Evolutionary conservation across 1,284 basidiomycete genomes (phyloP), one percentile per base, ranked within the genome.

Genomic region (Caloboletus firmus): DNA sequence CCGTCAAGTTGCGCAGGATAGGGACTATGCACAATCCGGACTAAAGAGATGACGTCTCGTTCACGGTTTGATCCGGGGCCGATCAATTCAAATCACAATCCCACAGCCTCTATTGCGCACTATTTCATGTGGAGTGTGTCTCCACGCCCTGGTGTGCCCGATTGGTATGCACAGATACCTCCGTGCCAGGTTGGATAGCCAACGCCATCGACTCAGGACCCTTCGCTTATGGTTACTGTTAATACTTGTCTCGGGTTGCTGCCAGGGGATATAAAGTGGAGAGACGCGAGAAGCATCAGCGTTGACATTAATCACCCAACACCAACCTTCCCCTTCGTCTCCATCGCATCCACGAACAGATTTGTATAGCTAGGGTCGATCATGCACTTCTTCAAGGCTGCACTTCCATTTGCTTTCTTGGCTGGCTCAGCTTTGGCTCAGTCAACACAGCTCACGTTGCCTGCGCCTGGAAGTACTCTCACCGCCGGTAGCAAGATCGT

Each of bases 341-440:
- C n/a, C 34, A 20, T 20, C 22, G 9, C 4, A 11, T 12, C 17
- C 24, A 24, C 30, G 13, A 26, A 34, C 17, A 32, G 4, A 45
- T 18, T 41, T 18, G 20, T n/a, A 28, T 22, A 24, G 13, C 9
- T 15, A 31, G 1, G 44, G 30, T 32, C 28, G 9, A 51, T 43
- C 31, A 66, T 65, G 66, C 53, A 49, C 3, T 54, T 61, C 11
- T 50, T 65, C 43, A 49, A 50, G 30, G n/a, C 49, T 3, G 40
- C n/a, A 9, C 43, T 69, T 12, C 57, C 54, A 4, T 47, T 66
- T 18, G 51, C 37, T 5, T 18, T 57, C 40, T 39, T 64, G 45
- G 54, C 40, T 24, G 45, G 31, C 24, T 56, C 48, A 22, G 65
- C 47, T 3, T 36, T 62, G 13, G 65, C 63, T 12, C 67, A 69